Evolutionary conservation across 2,329 filamentous ascomycete genomes (phyloP).

Genomic region (Trichophyton rubrum): DNA sequence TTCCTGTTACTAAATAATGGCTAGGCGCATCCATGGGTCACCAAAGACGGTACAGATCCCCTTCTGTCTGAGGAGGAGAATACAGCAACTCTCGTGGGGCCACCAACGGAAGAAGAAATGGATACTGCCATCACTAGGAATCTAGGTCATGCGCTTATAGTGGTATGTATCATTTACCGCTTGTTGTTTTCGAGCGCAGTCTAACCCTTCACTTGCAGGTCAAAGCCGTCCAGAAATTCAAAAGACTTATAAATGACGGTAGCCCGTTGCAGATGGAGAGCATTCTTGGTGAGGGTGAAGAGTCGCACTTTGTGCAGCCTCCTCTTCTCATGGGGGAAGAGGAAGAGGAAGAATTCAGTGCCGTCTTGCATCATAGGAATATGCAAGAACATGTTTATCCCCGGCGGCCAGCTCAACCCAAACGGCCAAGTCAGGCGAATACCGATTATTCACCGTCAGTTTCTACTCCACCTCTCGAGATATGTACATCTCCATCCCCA

Average conservation of each 20-base stretch:
- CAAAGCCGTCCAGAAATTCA: conserved; percentile 85
- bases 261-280: conserved; percentile 43
- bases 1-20: conserved; percentile 8
- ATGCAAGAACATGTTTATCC: not conserved
- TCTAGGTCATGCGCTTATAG: conserved; percentile 72
- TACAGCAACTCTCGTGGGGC: conserved; percentile 63
- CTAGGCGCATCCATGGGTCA: conserved; percentile 89
- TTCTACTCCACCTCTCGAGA: not conserved
- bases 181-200: not conserved
- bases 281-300: conserved; percentile 45
- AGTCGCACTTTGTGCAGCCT: conserved; percentile 45
- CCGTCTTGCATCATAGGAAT: not conserved
- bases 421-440: conserved; percentile 8
- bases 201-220: conserved; percentile 41
- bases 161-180: conserved; percentile 40
- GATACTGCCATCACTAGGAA: conserved; percentile 82
- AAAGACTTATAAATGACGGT: conserved; percentile 52
- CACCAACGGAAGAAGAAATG: conserved; percentile 80
- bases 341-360: conserved; percentile 26
- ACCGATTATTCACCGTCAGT: not conserved
- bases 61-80: conserved; percentile 77
- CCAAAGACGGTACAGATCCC: conserved; percentile 61
- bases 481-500: not conserved
- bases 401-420: not conserved
- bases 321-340: conserved; percentile 40